These are phyloP conservation scores for Helichrysum umbraculigerum DNA, from an alignment of 129 eudicot species.

Conservation along the genomic window DNA sequence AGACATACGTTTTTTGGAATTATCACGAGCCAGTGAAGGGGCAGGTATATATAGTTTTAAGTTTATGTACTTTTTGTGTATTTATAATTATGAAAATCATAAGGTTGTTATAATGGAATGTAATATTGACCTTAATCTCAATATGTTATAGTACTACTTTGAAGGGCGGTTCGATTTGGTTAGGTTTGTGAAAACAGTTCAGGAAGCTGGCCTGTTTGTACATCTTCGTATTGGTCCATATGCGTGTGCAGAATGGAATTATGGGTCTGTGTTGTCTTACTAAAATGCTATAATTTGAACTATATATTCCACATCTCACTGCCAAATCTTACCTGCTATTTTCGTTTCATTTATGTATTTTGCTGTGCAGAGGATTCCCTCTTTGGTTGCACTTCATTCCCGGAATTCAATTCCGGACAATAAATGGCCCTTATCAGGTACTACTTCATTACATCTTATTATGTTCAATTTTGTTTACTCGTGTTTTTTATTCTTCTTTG, in stretches of 20 bases:
- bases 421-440: slow-evolving; percentile 69
- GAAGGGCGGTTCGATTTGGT: slow-evolving; percentile 78
- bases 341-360: slow-evolving; percentile 11
- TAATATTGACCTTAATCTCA: background rate
- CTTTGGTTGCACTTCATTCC: slow-evolving; percentile 83
- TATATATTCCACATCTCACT: background rate
- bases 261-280: slow-evolving; percentile 50
- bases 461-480: background rate
- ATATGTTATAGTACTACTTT: slow-evolving; percentile 56
- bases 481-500: background rate
- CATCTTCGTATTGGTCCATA: slow-evolving; percentile 86
- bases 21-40: slow-evolving; percentile 82
- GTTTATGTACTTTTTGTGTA: background rate
- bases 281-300: background rate
- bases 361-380: slow-evolving; percentile 72
- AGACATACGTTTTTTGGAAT: slow-evolving; percentile 84
- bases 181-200: slow-evolving; percentile 67
- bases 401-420: slow-evolving; percentile 77
- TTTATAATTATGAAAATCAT: background rate
- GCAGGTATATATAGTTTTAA: slow-evolving; percentile 41
- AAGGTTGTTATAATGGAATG: too few species aligned
- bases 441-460: slow-evolving; percentile 8
- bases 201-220: slow-evolving; percentile 74
- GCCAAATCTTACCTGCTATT: background rate
- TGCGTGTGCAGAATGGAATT: slow-evolving; percentile 91